These are phyloP conservation scores for Lachancea sp. DNA, from an alignment of 805 yeast genomes.

Conservation along the genomic window DNA sequence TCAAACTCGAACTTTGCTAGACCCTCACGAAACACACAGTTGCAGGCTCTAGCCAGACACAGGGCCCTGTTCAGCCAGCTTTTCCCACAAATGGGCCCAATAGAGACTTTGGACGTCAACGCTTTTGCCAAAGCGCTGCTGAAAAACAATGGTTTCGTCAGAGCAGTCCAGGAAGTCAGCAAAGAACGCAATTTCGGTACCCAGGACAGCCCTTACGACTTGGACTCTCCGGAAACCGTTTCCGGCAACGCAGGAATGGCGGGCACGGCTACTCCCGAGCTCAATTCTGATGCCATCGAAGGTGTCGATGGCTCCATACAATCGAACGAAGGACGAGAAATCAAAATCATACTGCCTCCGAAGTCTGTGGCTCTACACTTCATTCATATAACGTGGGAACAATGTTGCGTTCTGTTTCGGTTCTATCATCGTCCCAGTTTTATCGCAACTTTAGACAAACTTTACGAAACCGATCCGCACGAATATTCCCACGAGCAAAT, in stretches of 20 bases:
- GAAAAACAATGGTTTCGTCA: conserved; percentile 13
- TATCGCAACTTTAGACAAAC: conserved; percentile 62
- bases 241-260: not conserved
- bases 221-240: conserved; percentile 4
- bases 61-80: conserved; percentile 19
- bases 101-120: conserved; percentile 23
- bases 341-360: conserved; percentile 68
- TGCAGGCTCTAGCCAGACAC: conserved; percentile 17
- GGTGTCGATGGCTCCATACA: conserved; percentile 19
- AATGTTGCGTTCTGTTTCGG: conserved; percentile 76
- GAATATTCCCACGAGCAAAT: conserved; percentile 73
- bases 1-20: not conserved
- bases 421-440: conserved; percentile 85
- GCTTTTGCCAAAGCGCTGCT: conserved; percentile 23
- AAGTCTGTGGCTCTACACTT: conserved; percentile 66
- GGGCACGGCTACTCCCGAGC: conserved; percentile 3
- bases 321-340: conserved; percentile 38
- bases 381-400: conserved; percentile 75
- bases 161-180: conserved; percentile 16
- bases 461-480: conserved; percentile 72
- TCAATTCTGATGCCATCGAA: conserved; percentile 12
- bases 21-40: not conserved
- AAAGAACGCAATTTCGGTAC: conserved; percentile 18
- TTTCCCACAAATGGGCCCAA: conserved; percentile 25
- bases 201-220: not conserved